Evolutionary conservation across 2,329 filamentous ascomycete species (phyloP), one percentile per base, ranked within the genome.

Genomic region (Colletotrichum truncatum): DNA sequence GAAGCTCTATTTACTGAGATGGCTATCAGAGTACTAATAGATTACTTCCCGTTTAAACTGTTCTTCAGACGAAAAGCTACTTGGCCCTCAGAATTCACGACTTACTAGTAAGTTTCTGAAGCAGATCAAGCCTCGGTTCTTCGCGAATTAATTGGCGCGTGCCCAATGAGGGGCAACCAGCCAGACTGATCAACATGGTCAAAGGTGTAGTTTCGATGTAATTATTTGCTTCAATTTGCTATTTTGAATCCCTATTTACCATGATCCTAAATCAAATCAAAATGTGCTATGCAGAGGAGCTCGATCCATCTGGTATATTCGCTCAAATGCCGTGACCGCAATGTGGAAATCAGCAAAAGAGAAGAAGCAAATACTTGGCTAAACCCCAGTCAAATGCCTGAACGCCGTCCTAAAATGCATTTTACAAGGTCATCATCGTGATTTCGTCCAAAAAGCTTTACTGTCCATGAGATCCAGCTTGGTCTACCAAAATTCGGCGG

Each of bases 381-480:
- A 43, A 16, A 38, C 56, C 36, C 23, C 25, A 21, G 30, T 14
- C 12, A 32, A 45, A 52, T 45, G 18, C 28, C 52, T 45, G 51
- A 60, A 57, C 60, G 51, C 64, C 64, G 16, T 57, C 38, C 28
- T 48, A 8, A 23, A 45, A 66, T 64, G 64, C 52, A 48, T 52
- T 58, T 59, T 62, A 43, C 28, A 21, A 30, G 34, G 26, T 65
- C 57, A 55, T 65, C 49, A 62, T 65, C 62, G 51, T 23, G 45
- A 48, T 49, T 16, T 28, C 59, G 23, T 34, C 21, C 28, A 4
- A 21, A 46, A n/a, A 6, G 14, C 10, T 11, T 71, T 74, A 84
- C 74, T 83, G 73, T 58, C 75, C 76, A 55, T 81, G 79, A 14
- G 81, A 80, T 2, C 81, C 81, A 3, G 81, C 81, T 63, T 84